phyloP scores from a whole-genome alignment of 306 rosid species.

The Datisca glomerata region DNA sequence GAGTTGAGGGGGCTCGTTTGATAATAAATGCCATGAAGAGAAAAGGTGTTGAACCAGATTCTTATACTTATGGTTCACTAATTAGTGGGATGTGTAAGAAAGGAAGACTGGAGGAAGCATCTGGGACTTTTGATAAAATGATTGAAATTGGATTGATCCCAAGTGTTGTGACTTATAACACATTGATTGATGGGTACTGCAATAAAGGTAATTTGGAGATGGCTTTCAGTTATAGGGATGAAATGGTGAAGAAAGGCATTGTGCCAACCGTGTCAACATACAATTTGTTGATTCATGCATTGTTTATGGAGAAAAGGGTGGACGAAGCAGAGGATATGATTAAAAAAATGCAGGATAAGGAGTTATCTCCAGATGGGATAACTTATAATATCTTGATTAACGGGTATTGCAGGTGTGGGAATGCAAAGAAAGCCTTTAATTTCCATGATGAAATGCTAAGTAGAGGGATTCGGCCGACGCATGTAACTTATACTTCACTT shows the following conservation, averaged over 20 bases:
- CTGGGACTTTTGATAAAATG: conserved; percentile 38
- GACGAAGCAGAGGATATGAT: conserved; percentile 47
- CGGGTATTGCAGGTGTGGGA: conserved; percentile 62
- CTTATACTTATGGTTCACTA: conserved; percentile 51
- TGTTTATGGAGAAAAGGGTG: conserved; percentile 53
- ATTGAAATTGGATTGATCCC: conserved; percentile 42
- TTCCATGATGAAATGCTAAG: conserved; percentile 51
- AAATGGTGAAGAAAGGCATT: conserved; percentile 58
- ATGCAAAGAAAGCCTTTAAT: conserved; percentile 49
- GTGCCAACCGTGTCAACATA: conserved; percentile 46
- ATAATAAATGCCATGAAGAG: conserved; percentile 37
- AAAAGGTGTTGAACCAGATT: conserved; percentile 53
- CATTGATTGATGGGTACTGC: conserved; percentile 67
- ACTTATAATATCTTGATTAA: conserved; percentile 72
- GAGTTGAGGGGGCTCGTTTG: conserved; percentile 31
- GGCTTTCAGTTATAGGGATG: conserved; percentile 51
- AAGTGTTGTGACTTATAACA: conserved; percentile 54
- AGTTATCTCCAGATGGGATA: conserved; percentile 48
- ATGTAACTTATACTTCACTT: conserved; percentile 69
- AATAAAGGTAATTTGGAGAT: conserved; percentile 53
- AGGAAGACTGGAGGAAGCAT: conserved; percentile 52
- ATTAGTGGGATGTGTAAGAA: conserved; percentile 56
- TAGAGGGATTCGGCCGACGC: conserved; percentile 42
- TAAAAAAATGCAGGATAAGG: conserved; percentile 51
- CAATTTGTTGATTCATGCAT: conserved; percentile 70